Base-by-base conservation (phyloP, 1,284 basidiomycete species). In the Flammula alnicola region DNA sequence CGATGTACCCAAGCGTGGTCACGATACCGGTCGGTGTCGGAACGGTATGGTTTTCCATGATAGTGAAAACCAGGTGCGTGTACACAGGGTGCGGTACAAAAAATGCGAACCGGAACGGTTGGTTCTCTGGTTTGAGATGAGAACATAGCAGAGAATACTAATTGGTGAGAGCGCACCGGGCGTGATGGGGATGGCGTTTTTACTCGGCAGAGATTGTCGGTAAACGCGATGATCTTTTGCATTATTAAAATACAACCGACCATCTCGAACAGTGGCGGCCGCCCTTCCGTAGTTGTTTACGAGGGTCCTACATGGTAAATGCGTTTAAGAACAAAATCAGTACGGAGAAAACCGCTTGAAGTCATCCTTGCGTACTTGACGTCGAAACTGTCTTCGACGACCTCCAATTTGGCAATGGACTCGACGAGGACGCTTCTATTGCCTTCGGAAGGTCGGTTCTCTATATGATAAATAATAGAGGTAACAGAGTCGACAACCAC, bases 11-110 rank as follows among this genome's bases (percentile, higher is more conserved):
- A 33, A 90, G 74, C 2, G 71, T 74, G 55, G 79, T 86, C 31
- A 77, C 68, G 30, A 88, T 77, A 12, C 75, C 69, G 5, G 72
- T 59, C 1, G 84, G 84, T 3, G 65, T 65, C 22, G 82, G 78
- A 27, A 76, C 63, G 0, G 82, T 83, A 61, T 88, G 84, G 62
- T 88, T 84, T 62, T 89, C 86, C 20, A 81, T 68, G 29, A 87
- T 67, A 0, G 79, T 71, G 12, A 81, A 74, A n/a, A 86, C 60
- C 6, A 83, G 57, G 38, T 74, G 64, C 1, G 68, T 61, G 7
- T 77, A 62, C 7, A 61, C 63, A 2, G 79, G 79, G 54, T 79
- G 73, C 4, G 77, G 68, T 17, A 69, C 63, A 48, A 83, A 73
- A 49, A 73, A 67, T 4, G 80, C 86, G 58, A 75, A 90, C 38